Conservation (phyloP, 225 moss, liverwort and hornwort species). For the Sphagnum contortum region DNA sequence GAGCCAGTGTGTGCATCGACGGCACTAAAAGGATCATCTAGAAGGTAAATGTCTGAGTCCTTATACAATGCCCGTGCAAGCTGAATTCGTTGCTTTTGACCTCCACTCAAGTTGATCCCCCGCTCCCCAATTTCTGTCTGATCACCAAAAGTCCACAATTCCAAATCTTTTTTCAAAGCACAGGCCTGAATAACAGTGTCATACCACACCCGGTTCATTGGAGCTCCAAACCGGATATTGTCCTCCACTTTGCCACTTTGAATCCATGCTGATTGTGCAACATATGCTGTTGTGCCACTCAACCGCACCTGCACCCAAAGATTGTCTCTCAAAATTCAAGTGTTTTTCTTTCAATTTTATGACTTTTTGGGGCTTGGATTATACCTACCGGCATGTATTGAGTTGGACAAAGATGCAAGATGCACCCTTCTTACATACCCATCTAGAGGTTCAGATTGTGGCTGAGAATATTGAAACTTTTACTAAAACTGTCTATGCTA, state of each 20-base stretch:
- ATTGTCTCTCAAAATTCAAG: too few relatives aligned
- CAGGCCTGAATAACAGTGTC: constrained; percentile 37
- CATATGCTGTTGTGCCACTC: constrained; percentile 53
- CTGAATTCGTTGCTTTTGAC: constrained; percentile 78
- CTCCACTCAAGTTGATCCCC: constrained; percentile 77
- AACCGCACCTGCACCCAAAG: constrained; percentile 24
- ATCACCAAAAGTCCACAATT: constrained; percentile 58
- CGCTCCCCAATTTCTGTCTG: constrained; percentile 82
- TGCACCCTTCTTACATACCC: too few relatives aligned
- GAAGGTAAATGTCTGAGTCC: constrained; percentile 54
- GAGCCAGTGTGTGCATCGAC: constrained; percentile 73
- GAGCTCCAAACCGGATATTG: constrained; percentile 50
- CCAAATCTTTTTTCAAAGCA: constrained; percentile 50
- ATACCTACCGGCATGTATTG: too few relatives aligned
- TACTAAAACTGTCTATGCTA: neutral
- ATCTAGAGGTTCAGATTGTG: too few relatives aligned
- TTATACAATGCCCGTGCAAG: constrained; percentile 70
- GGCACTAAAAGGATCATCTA: constrained; percentile 76
- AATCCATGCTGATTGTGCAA: constrained; percentile 74
- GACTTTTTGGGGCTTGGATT: too few relatives aligned
- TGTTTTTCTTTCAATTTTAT: too few relatives aligned
- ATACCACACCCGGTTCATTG: constrained; percentile 39
- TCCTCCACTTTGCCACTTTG: constrained; percentile 58
- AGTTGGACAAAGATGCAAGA: too few relatives aligned
- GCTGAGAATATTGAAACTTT: too few relatives aligned